Evolutionary conservation across 2,329 filamentous ascomycete genomes (phyloP), one percentile per base, ranked within the genome.

Genomic region (Cytospora piceae): DNA sequence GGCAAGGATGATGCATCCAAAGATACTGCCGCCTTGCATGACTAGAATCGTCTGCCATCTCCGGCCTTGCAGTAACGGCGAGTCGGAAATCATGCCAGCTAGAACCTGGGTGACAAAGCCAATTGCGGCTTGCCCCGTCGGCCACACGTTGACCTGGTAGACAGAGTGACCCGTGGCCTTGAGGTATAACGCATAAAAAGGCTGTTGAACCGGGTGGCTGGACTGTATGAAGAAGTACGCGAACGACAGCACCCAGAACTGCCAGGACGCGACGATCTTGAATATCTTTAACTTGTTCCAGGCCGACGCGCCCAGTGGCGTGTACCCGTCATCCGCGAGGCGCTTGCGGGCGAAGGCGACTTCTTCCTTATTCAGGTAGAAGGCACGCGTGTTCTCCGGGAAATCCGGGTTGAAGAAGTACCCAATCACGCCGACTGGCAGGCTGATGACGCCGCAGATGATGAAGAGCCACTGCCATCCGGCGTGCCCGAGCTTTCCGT

Each of bases 391-490:
- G 55, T 65, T 67, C 27, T 65, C 62, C 4, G 66, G 66, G 31
- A 67, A 67, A 32, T 65, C 66, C 11, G 66, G 62, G 27, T 67
- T 67, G 55, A 67, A 67, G 24, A 67, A 65, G 32, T 61, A 67
- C 1, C 70, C 70, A 0, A 70, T 5, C 2, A 71, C 62, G 20
- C 66, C 70, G 32, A 71, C 52, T 8, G 70, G 70, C 4, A 71
- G 62, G 17, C 61, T 68, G 46, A 71, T 70, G 22, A 70, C 61
- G 20, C 66, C 70, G 56, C 69, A 70, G 39, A 86, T 83, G 17
- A 86, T 81, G 54, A 85, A 85, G 0, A 84, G 72, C 81, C 78
- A 80, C 52, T 76, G 67, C 80, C 81, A 83, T 0, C 82, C 81
- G 0, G 79, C 73, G 72, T 80, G 77, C 0, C 81, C 82, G 3